A percentile compares a stretch with the other conserved stretches of the same genome.
Evolutionary conservation across 805 yeast species (phyloP).

Genomic region (Saccharomyces kudriavzevii): DNA sequence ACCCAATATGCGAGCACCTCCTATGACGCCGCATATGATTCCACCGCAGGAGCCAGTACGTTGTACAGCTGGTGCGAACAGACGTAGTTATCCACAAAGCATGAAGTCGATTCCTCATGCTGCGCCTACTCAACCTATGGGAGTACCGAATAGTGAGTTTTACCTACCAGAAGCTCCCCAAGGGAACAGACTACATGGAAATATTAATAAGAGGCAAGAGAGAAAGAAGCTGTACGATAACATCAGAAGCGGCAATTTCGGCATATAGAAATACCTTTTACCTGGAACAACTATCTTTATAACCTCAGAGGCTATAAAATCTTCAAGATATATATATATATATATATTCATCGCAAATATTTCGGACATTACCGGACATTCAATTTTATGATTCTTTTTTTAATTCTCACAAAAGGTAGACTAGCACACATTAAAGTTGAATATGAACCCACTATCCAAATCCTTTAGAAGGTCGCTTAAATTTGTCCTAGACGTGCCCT

Average conservation of each 20-base stretch:
- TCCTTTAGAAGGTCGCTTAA: too few species aligned
- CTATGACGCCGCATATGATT: not conserved
- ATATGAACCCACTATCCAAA: too few species aligned
- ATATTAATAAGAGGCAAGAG: conserved; percentile 32
- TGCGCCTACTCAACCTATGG: not conserved
- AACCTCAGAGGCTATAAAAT: not conserved
- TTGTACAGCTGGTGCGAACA: not conserved
- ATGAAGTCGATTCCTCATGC: not conserved
- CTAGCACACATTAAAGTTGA: too few species aligned
- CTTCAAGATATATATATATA: not conserved
- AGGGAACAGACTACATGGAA: conserved; percentile 40
- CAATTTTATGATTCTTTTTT: not conserved
- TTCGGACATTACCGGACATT: not conserved
- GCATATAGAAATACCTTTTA: conserved; percentile 36
- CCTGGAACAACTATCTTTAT: not conserved
- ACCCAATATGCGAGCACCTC: not conserved
- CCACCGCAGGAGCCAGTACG: not conserved
- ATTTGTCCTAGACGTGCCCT: too few species aligned
- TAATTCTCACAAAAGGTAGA: not conserved
- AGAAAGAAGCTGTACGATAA: conserved; percentile 57
- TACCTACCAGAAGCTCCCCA: conserved; percentile 26
- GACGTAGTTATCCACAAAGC: not conserved
- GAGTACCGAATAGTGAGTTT: not conserved
- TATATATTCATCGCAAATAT: not conserved
- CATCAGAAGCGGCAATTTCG: conserved; percentile 58